Base-by-base conservation (phyloP, 1,284 basidiomycete species). In the Athelia sp. region DNA sequence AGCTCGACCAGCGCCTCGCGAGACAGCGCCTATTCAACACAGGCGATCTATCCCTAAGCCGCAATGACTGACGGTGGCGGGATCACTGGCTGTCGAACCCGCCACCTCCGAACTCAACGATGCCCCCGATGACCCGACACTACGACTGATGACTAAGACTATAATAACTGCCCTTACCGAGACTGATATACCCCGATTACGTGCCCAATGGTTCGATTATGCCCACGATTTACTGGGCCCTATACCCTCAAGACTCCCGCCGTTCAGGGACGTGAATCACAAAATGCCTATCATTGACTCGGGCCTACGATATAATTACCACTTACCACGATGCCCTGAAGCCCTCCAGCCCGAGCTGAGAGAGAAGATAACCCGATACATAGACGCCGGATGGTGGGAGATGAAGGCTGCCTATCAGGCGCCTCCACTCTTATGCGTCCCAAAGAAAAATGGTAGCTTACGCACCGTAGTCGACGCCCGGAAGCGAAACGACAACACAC, bases 301-400 rank as follows among this genome's bases (percentile, higher is more conserved):
- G 26, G 48, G 56, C n/a, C 49, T 48, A 11, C 54, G 50, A 50
- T 49, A 26, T 46, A 63, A 45, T 1, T 63, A 64, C 45, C 57
- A 61, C 43, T 18, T 58, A 21, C 62, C 65, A 0, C 31, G 53
- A 10, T 69, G 66, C 47, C 60, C 63, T 0, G 52, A 64, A 8
- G 44, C 56, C 0, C 45, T 68, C 10, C 49, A 57, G 23, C 50
- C 52, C 1, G 45, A 62, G 26, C 57, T 68, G 3, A 47, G 49
- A 11, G 56, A 57, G 1, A 71, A 71, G 45, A 54, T 67, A 3
- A 55, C 61, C 2, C 31, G 49, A 3, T 68, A 69, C 47, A 46
- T 57, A 0, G 36, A 54, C 15, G 59, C 64, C 11, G 57, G 58
- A 15, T 68, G 65, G 65, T 71, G 70, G 66, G 54, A 53, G 22